Percentiles rank a stretch among this genome's conserved stretches.
Conservation (phyloP, 2,329 filamentous ascomycete species). For the Monilinia laxa region DNA sequence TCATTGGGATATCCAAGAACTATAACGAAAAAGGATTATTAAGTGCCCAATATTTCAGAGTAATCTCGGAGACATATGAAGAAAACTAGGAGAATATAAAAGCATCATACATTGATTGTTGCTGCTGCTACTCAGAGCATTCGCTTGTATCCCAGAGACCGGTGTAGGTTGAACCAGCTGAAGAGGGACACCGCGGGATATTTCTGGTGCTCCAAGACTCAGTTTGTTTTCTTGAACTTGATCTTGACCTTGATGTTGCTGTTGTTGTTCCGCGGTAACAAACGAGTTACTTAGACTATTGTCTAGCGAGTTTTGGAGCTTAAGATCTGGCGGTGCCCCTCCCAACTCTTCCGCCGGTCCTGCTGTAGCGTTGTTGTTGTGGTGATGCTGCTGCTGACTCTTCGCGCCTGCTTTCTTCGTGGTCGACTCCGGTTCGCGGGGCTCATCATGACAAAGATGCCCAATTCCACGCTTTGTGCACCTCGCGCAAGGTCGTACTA, state of each 20-base stretch:
- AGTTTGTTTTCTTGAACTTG: slow-evolving; percentile 46
- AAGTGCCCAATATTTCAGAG: slow-evolving; percentile 29
- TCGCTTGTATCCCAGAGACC: slow-evolving; percentile 64
- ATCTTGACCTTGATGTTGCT: slow-evolving; percentile 45
- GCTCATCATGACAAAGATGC: slow-evolving; percentile 97
- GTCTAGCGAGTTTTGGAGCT: slow-evolving; percentile 46
- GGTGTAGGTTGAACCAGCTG: slow-evolving; percentile 71
- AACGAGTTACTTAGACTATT: slow-evolving; percentile 55
- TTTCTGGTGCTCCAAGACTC: slow-evolving; percentile 40
- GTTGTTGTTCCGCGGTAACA: slow-evolving; percentile 31
- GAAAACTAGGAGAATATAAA: slow-evolving; percentile 14
- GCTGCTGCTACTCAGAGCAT: slow-evolving; percentile 60
- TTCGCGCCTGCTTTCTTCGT: slow-evolving; percentile 67
- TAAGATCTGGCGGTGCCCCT: slow-evolving; percentile 53
- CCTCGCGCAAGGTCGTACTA: slow-evolving; percentile 80
- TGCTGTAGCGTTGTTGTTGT: slow-evolving; percentile 50
- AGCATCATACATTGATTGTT: slow-evolving; percentile 68
- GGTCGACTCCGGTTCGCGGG: slow-evolving; percentile 70
- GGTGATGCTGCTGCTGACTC: slow-evolving; percentile 54
- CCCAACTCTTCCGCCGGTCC: slow-evolving; percentile 56
- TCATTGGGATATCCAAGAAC: slow-evolving; percentile 79
- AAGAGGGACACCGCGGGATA: slow-evolving; percentile 54
- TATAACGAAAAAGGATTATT: slow-evolving; percentile 52
- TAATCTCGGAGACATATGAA: slow-evolving; percentile 34
- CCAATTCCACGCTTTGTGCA: slow-evolving; percentile 99